Evolutionary conservation across 139 green algal species (phyloP), one percentile per base, ranked within the genome.

Genomic region (Mesotaenium endlicherianum): DNA sequence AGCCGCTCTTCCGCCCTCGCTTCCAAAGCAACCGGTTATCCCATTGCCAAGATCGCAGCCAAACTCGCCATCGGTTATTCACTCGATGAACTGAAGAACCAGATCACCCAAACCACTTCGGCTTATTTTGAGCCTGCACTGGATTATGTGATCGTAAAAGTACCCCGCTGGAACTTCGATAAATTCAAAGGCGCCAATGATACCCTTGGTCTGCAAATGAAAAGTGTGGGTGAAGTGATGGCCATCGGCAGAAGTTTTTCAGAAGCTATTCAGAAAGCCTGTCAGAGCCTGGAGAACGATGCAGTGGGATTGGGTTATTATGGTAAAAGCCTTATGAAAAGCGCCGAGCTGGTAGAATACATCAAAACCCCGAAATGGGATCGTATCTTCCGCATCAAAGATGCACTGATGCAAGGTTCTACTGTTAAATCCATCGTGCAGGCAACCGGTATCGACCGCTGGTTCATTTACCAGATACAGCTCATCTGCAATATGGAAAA

Each of bases 31-130:
- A 91, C 88, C 0, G 96, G 96, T 68, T 99, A 98, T 91, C 96
- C 96, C 67, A 99, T 99, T 77, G 96, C 96, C 64, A 99, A 99
- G 94, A 98, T 99, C 89, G 96, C 96, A 0, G 96, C 96, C 75
- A 98, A 98, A 92, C 94, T 99, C 70, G 92, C 96, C 2, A 92
- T 97, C 49, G 96, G 96, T 49, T 97, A 95, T 88, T 98, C 96
- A 11, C 91, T 99, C 57, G 96, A 99, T 91, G 92, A 94, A 82
- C 31, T 78, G 20, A 8, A 96, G 70, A 99, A 99, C 88, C 96
- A 99, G 93, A 98, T 99, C 92, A 99, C 96, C 0, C 86, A 90
- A 58, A 98, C 97, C 89, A 99, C 96, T 1, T 96, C 96, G 42
- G 96, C 96, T 26, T 96, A 91, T 43, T 99, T 99, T 87, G 96